Percentiles rank a stretch among this genome's conserved stretches.
Evolutionary conservation across 2,329 filamentous ascomycete species (phyloP).

Genomic region (Monosporascus sp.): DNA sequence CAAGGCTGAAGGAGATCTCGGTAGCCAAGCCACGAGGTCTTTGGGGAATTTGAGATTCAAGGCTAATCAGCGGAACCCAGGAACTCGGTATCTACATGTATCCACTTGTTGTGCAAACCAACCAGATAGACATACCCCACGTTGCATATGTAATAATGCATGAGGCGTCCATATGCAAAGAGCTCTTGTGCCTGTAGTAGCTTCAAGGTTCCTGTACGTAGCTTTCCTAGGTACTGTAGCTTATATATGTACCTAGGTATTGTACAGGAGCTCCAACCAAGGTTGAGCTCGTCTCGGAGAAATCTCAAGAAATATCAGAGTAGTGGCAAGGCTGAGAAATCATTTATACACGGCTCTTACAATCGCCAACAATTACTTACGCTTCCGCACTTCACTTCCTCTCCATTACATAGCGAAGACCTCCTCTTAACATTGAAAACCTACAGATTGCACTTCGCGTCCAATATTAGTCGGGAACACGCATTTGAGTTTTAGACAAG

Average conservation of each 20-base stretch:
- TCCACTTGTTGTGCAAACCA: too few relatives aligned
- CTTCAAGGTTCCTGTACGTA: not conserved
- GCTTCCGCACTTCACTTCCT: not conserved
- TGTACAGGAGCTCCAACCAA: not conserved
- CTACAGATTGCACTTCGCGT: too few relatives aligned
- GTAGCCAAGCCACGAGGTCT: too few relatives aligned
- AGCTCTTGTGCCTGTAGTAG: too few relatives aligned
- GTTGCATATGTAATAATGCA: too few relatives aligned
- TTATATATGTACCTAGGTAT: not conserved
- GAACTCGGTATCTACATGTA: too few relatives aligned
- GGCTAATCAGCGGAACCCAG: too few relatives aligned
- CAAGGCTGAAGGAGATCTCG: not conserved
- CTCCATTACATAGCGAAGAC: not conserved
- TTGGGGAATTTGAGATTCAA: too few relatives aligned
- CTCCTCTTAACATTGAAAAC: not conserved
- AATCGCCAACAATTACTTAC: conserved; percentile 1
- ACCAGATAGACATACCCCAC: too few relatives aligned
- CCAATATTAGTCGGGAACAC: too few relatives aligned
- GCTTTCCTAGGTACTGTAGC: not conserved
- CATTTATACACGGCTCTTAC: conserved; percentile 13
- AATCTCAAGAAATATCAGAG: conserved; percentile 10
- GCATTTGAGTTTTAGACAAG: too few relatives aligned
- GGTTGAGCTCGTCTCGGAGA: conserved; percentile 7
- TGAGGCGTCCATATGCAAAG: too few relatives aligned
- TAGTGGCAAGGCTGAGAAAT: conserved; percentile 43